A percentile compares a stretch with the other conserved stretches of the same genome.
Evolutionary conservation across 2,329 filamentous ascomycete genomes (phyloP).

Genomic region (Coniochaeta hoffmannii): DNA sequence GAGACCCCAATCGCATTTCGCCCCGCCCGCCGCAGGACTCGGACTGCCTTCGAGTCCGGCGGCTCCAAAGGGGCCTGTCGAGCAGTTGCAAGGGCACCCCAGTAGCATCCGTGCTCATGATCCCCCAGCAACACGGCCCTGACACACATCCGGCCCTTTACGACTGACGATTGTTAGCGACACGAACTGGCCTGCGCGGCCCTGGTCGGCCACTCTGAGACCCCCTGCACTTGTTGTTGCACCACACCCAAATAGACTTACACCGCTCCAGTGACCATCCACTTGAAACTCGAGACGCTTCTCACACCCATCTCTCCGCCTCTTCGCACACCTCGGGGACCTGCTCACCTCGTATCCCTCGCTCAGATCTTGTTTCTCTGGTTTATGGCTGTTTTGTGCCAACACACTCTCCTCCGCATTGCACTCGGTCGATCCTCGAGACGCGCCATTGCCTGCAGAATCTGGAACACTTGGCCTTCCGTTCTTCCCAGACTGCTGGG

Average conservation of each 20-base stretch:
- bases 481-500: not conserved
- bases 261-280: conserved; percentile 1
- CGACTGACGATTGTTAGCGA: not conserved
- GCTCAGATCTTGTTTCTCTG: conserved; percentile 1
- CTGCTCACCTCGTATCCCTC: not conserved
- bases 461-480: not conserved
- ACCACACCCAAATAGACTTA: conserved; percentile 2
- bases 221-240: conserved; percentile 1
- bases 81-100: not conserved
- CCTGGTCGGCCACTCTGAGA: not conserved
- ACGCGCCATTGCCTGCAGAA: not conserved
- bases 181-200: not conserved
- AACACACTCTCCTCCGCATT: not conserved
- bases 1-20: not conserved
- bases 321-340: not conserved
- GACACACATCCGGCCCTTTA: not conserved
- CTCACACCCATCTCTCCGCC: not conserved
- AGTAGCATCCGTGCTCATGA: not conserved
- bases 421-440: not conserved
- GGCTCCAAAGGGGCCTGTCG: conserved; percentile 2
- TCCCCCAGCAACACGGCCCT: not conserved
- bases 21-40: not conserved
- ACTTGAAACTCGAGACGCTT: not conserved
- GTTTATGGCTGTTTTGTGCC: not conserved
- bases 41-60: not conserved